These are phyloP conservation scores for Elaeagnus macrophylla DNA, from an alignment of 306 rosid species.

Conservation along the genomic window DNA sequence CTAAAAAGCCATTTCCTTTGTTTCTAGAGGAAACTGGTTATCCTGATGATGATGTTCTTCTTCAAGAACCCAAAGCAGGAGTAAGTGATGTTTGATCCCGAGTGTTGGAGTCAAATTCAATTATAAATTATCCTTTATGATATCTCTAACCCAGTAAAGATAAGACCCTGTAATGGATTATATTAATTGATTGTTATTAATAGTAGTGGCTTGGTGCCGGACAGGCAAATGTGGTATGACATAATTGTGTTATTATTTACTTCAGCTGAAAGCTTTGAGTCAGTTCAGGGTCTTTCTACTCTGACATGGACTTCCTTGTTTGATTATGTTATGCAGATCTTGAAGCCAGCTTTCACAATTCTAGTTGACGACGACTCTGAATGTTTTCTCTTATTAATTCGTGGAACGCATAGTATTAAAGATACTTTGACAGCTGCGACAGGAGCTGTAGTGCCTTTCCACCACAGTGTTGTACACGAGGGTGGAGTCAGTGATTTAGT, in stretches of 20 bases:
- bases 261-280: too few species aligned
- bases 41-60: constrained; percentile 60
- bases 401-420: constrained; percentile 95
- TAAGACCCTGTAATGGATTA: too few species aligned
- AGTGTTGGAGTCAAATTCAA: neutral
- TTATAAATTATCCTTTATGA: neutral
- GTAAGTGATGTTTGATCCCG: constrained; percentile 41
- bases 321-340: too few species aligned
- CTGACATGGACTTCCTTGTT: too few species aligned
- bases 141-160: too few species aligned
- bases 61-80: constrained; percentile 92
- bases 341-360: too few species aligned
- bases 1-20: constrained; percentile 69
- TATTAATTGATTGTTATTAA: too few species aligned
- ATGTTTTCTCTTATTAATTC: constrained; percentile 68
- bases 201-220: too few species aligned
- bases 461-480: constrained; percentile 70
- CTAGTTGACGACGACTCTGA: constrained; percentile 34
- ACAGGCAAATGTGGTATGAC: too few species aligned
- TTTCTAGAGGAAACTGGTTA: constrained; percentile 84
- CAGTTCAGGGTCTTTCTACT: too few species aligned
- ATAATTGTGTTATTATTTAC: too few species aligned
- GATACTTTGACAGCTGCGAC: constrained; percentile 91
- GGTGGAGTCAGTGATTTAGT: constrained; percentile 86
- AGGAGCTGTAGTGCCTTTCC: constrained; percentile 89